Evolutionary conservation across 2,329 filamentous ascomycete genomes (phyloP).

Genomic region (Aureobasidium sp.): DNA sequence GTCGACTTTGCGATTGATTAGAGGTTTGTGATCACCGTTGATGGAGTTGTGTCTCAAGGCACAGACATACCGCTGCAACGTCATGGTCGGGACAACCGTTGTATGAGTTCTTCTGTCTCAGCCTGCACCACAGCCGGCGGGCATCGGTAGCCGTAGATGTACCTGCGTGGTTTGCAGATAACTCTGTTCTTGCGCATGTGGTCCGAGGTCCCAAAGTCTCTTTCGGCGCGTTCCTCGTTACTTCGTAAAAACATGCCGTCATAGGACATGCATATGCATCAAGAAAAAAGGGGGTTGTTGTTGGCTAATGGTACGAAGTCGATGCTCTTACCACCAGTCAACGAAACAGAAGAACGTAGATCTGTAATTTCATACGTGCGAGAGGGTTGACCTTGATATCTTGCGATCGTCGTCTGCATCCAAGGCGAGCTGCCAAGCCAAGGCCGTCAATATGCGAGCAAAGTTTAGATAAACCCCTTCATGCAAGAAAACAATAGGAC

Average conservation of each 20-base stretch:
- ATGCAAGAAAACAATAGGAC: constrained; percentile 9
- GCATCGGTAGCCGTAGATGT: neutral
- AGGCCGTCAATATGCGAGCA: constrained; percentile 3
- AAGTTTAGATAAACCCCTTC: neutral
- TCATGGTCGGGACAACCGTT: constrained; percentile 4
- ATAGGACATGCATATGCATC: neutral
- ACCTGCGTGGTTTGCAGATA: neutral
- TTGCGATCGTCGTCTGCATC: constrained; percentile 5
- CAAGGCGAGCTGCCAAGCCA: constrained; percentile 4
- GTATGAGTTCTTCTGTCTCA: constrained; percentile 1
- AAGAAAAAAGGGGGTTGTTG: neutral
- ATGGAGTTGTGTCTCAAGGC: neutral
- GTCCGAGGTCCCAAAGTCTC: constrained; percentile 1
- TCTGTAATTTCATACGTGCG: constrained; percentile 5
- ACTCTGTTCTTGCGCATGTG: neutral
- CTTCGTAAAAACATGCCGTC: neutral
- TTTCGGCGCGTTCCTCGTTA: neutral
- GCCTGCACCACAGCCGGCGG: neutral
- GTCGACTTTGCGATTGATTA: neutral
- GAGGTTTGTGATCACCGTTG: neutral
- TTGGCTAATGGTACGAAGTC: constrained; percentile 1
- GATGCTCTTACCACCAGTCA: neutral
- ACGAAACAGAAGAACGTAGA: neutral
- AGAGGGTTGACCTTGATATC: neutral
- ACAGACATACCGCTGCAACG: neutral